Conservation (phyloP, 495 filamentous ascomycete species). For the Penicillium desertorum region DNA sequence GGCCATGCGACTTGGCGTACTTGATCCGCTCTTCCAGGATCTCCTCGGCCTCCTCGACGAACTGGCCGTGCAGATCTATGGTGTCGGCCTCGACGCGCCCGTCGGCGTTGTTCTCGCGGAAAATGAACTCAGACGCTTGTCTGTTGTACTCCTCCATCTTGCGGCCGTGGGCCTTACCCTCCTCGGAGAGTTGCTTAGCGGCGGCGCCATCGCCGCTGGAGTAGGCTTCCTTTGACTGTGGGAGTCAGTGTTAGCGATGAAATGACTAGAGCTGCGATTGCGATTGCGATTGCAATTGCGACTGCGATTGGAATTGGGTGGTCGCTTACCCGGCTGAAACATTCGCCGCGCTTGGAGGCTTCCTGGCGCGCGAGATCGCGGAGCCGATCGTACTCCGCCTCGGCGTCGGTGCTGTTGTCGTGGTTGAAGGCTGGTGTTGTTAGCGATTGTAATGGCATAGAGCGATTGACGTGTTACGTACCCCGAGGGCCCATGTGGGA, state of each 20-base stretch:
- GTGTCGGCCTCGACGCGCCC: conserved; percentile 71
- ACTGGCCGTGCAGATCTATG: conserved; percentile 93
- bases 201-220: conserved; percentile 69
- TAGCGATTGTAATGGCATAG: not conserved
- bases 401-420: conserved; percentile 59
- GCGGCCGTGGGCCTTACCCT: conserved; percentile 78
- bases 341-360: conserved; percentile 68
- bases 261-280: not conserved
- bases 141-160: conserved; percentile 80
- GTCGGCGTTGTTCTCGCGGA: conserved; percentile 82
- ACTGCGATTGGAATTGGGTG: conserved; percentile 7
- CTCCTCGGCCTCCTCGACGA: conserved; percentile 88
- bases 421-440: conserved; percentile 76
- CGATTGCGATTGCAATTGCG: not conserved
- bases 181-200: conserved; percentile 77
- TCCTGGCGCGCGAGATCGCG: conserved; percentile 79
- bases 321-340: conserved; percentile 64
- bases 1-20: conserved; percentile 65
- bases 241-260: conserved; percentile 10
- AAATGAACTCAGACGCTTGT: conserved; percentile 90
- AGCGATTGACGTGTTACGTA: conserved; percentile 17
- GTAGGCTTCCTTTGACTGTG: conserved; percentile 78
- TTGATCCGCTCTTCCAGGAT: conserved; percentile 81
- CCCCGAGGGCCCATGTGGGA: conserved; percentile 58
- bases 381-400: conserved; percentile 90